These are phyloP conservation scores for Penicillium sp. DNA, from an alignment of 2,329 filamentous ascomycete species.

Conservation along the genomic window DNA sequence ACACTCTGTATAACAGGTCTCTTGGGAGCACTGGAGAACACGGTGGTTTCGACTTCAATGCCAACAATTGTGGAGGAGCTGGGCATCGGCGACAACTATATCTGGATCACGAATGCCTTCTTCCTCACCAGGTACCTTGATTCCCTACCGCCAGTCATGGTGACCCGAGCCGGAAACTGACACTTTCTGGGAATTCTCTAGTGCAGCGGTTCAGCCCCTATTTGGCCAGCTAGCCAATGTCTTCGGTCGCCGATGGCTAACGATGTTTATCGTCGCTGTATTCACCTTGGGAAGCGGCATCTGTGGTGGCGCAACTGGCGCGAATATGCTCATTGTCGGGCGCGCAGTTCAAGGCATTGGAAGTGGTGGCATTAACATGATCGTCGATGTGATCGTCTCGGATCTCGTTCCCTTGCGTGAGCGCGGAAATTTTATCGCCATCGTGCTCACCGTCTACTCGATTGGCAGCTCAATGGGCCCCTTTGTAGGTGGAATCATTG, in stretches of 20 bases:
- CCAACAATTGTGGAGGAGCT: conserved; percentile 39
- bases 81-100: conserved; percentile 31
- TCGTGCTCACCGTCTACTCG: conserved; percentile 42
- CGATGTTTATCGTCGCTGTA: conserved; percentile 43
- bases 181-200: not conserved
- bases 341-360: conserved; percentile 53
- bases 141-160: not conserved
- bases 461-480: conserved; percentile 44
- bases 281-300: conserved; percentile 21
- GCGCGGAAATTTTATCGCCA: conserved; percentile 46
- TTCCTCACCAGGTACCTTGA: conserved; percentile 1
- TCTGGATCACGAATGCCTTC: conserved; percentile 30
- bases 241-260: conserved; percentile 51
- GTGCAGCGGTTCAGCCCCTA: conserved; percentile 47
- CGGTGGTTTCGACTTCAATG: conserved; percentile 43
- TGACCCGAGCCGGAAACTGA: not conserved
- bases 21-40: conserved; percentile 39
- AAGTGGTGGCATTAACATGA: conserved; percentile 44
- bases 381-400: conserved; percentile 53
- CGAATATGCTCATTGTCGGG: no score
- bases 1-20: conserved; percentile 25
- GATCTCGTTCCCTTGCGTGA: conserved; percentile 55
- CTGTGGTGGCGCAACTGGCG: no score
- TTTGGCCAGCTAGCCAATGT: conserved; percentile 54
- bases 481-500: conserved; percentile 22